A percentile compares a stretch with the other conserved stretches of the same genome.
Conservation (phyloP, 495 filamentous ascomycete genomes). For the Hypoxylon subgilvum region DNA sequence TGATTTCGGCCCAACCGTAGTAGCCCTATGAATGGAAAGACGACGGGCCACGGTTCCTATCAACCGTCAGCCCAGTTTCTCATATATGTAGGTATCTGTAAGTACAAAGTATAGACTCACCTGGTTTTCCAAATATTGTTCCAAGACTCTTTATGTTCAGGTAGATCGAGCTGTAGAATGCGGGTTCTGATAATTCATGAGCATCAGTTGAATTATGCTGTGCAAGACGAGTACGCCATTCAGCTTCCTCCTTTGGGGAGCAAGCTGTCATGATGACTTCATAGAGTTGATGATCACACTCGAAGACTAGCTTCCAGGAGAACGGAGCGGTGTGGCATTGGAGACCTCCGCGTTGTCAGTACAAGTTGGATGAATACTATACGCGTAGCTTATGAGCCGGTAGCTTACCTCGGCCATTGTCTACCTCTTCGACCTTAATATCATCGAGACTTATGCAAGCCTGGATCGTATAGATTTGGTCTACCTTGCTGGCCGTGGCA, state of each 20-base stretch:
- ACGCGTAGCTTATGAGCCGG: background rate
- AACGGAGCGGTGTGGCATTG: conserved; percentile 84
- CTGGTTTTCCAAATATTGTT: conserved; percentile 70
- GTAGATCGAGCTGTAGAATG: conserved; percentile 63
- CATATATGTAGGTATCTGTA: background rate
- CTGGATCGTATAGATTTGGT: conserved; percentile 71
- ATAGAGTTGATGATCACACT: conserved; percentile 73
- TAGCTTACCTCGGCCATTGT: conserved; percentile 79
- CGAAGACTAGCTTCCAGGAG: conserved; percentile 94
- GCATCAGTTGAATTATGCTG: conserved; percentile 50
- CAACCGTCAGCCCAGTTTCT: conserved; percentile 25
- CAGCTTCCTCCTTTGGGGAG: conserved; percentile 76
- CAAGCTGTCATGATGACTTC: conserved; percentile 91
- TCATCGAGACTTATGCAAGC: conserved; percentile 75
- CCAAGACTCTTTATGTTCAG: conserved; percentile 77
- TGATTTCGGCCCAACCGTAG: conserved; percentile 67
- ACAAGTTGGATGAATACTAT: background rate
- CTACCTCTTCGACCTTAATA: conserved; percentile 73
- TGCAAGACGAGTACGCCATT: conserved; percentile 69
- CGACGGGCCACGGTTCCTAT: conserved; percentile 71
- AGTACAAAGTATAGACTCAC: conserved; percentile 32
- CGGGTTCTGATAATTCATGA: conserved; percentile 53
- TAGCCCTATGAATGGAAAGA: conserved; percentile 79
- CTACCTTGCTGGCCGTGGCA: conserved; percentile 66
- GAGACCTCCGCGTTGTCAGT: conserved; percentile 61